Evolutionary conservation across 2,329 filamentous ascomycete species (phyloP), one percentile per base, ranked within the genome.

Genomic region (Curvularia sp.): DNA sequence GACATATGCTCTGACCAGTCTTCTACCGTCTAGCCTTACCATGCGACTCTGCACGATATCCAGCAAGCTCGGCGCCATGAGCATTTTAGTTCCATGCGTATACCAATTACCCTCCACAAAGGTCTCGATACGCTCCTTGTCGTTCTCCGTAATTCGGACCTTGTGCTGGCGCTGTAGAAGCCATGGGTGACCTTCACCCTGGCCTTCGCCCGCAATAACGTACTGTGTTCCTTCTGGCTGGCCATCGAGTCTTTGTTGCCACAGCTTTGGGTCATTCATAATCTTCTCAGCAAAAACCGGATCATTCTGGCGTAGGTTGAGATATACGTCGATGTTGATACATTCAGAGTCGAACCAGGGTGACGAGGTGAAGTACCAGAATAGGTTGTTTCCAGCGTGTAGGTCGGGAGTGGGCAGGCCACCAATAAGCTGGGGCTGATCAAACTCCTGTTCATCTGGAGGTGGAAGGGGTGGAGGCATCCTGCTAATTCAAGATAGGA

Each of bases 301-400:
- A 78, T 59, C 56, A 27, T 59, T 49, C 59, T 84, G 81, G 61
- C 76, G 80, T 12, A 81, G 79, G 68, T 87, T 85, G 23, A 80
- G 79, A 61, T 83, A 76, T 9, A 84, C 80, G 61, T 83, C 82
- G 54, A 65, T 68, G 74, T 89, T 89, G 73, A 87, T 87, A 59
- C 83, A 86, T 13, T 80, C 82, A 23, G 78, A 75, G 60, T 89
- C 86, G 73, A 86, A 88, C 78, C 87, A 89, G n/a, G 84, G 85
- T 1, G 85, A 87, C 64, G 84, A 80, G 55, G 80, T 80, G 70
- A 89, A 87, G 74, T 89, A 89, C 69, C 84, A 85, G 53, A 87
- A 81, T 42, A 89, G 80, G 45, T 68, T 69, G 45, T 68, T 69
- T 52, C 70, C 65, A 12, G 54, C 57, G 53, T 72, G 67, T 55